Base-by-base conservation (phyloP, 306 rosid species). In the Myrica gale region DNA sequence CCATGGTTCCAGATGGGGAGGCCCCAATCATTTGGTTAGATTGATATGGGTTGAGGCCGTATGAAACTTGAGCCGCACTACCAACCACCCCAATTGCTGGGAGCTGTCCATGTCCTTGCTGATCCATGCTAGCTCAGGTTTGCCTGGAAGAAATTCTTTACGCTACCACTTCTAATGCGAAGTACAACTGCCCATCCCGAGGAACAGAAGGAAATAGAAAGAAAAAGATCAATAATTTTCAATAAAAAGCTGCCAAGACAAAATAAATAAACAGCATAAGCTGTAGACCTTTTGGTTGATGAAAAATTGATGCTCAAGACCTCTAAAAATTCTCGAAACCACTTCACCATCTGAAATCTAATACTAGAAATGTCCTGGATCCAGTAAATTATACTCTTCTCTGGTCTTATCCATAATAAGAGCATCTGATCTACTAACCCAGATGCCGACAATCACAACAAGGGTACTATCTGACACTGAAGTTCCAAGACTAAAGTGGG, bases 121-220 rank as follows among this genome's bases (percentile, higher is more conserved):
- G 88, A 77, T 88, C 92, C 95, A 90, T 87, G 0, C 58, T 75
- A 69, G 66, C 10, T 51, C 21, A 65, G 11, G 37, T 21, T 51
- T 50, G 45, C 37, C 39, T 78, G 56, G 23, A 45, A 50, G 12
- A 71, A 43, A 45, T 48, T 69, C 43, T 63, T 19, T 21, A 4
- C 45, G 7, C 65, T 61, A 62, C 37, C 69, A 20, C 45, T 77
- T 74, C 39, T 26, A 48, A 69, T 68, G 20, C 46, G 19, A 11
- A 68, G 37, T 9, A 69, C 10, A 78, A 42, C 21, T 9, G 55
- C 69, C 23, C 23, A 20, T 0, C 16, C 56, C 69, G 9, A 23
- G 41, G 69, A 58, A 67, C 8, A 61, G 23, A 13, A 42, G 23
- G 19, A 69, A 23, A 3, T 19, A 16, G 48, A 68, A 57, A 55